Percentiles rank a stretch among this genome's conserved stretches.
These are phyloP conservation scores for Suillus fuscotomentosus DNA, from an alignment of 768 basidiomycete genomes.

Conservation along the genomic window DNA sequence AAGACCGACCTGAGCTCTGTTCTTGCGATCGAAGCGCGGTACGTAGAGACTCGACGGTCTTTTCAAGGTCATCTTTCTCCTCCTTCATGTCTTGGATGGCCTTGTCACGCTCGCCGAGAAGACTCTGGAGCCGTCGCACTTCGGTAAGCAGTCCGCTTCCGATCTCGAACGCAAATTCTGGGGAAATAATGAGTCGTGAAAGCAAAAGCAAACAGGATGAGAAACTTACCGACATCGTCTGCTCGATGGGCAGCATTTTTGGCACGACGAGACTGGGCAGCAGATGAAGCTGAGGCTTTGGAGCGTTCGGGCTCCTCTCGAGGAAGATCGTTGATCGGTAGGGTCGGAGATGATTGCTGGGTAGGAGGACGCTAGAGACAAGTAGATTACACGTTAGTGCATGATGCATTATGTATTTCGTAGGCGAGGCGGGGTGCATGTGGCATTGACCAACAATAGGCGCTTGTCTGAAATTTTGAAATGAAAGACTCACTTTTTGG, in stretches of 20 bases:
- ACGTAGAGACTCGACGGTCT: constrained; percentile 70
- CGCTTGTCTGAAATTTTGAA: neutral
- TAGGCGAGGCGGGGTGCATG: neutral
- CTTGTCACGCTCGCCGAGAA: constrained; percentile 91
- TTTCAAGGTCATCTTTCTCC: constrained; percentile 88
- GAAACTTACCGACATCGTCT: constrained; percentile 76
- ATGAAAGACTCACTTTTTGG: constrained; percentile 48
- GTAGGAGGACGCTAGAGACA: constrained; percentile 44
- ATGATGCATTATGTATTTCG: constrained; percentile 2
- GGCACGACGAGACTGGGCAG: constrained; percentile 83
- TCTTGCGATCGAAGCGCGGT: constrained; percentile 79
- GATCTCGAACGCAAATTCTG: constrained; percentile 98
- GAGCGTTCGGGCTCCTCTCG: constrained; percentile 62
- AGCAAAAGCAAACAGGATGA: neutral
- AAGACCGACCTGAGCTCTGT: constrained; percentile 65
- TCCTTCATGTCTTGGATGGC: constrained; percentile 89
- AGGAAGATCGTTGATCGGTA: constrained; percentile 49
- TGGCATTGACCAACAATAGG: neutral
- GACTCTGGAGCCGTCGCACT: constrained; percentile 85
- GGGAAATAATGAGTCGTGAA: constrained; percentile 18
- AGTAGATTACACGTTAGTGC: constrained; percentile 7
- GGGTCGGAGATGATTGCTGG: constrained; percentile 43
- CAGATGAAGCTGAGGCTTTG: constrained; percentile 63
- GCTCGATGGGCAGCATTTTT: constrained; percentile 91
- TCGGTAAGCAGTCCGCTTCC: constrained; percentile 90